phyloP scores from a whole-genome alignment of 371 early-diverging fungal species.

The Lichtheimia hyalospora region DNA sequence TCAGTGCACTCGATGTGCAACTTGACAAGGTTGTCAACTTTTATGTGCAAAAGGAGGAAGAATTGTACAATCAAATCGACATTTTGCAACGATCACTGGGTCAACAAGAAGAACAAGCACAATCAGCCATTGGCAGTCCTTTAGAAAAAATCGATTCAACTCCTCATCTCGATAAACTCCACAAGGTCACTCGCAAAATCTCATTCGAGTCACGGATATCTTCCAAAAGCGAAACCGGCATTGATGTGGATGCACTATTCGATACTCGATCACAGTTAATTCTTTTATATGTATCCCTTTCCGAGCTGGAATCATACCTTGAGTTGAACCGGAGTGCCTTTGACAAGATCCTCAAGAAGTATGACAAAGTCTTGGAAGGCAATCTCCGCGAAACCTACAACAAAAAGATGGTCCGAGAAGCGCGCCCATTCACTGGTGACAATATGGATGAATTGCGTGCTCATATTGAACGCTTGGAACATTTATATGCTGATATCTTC shows the following conservation, averaged over 20 bases:
- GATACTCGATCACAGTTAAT: constrained; percentile 40
- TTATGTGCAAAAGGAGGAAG: constrained; percentile 79
- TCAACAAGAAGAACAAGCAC: neutral
- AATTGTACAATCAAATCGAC: constrained; percentile 51
- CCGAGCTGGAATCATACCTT: constrained; percentile 86
- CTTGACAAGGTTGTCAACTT: constrained; percentile 79
- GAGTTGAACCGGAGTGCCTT: constrained; percentile 94
- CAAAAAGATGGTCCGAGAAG: constrained; percentile 56
- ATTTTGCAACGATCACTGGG: constrained; percentile 20
- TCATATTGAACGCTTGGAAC: constrained; percentile 57
- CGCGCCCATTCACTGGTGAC: constrained; percentile 60
- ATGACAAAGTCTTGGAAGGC: constrained; percentile 84
- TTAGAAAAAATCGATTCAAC: constrained; percentile 22
- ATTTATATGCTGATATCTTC: constrained; percentile 67
- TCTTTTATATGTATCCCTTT: constrained; percentile 74
- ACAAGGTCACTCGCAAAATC: constrained; percentile 17
- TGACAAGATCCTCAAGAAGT: constrained; percentile 95
- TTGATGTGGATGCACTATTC: constrained; percentile 25
- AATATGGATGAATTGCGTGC: constrained; percentile 47
- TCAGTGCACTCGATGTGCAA: constrained; percentile 75
- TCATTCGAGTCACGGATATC: constrained; percentile 17
- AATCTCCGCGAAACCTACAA: constrained; percentile 52
- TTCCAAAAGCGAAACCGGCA: constrained; percentile 20
- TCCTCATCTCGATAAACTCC: constrained; percentile 7
- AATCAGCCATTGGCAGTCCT: neutral